Conservation (phyloP, 345 rosid species). For the Salix arbutifolia region DNA sequence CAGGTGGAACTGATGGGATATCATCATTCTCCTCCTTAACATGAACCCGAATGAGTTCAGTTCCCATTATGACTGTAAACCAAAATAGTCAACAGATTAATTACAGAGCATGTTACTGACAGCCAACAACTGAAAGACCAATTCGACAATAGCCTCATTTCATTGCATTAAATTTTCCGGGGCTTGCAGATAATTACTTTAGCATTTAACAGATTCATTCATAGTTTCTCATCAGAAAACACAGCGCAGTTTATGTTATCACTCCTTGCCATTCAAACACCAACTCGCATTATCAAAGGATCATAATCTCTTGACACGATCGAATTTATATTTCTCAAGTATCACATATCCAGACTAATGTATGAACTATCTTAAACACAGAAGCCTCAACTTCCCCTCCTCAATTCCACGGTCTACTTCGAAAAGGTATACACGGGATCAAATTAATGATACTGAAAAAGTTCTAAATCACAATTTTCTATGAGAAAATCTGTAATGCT, state of each 20-base stretch:
- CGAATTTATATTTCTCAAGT: background rate
- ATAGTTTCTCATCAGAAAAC: background rate
- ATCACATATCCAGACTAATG: background rate
- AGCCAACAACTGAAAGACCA: background rate
- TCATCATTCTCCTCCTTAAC: conserved; percentile 85
- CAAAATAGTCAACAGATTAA: background rate
- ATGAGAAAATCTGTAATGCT: background rate
- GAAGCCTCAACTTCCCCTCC: background rate
- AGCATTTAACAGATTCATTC: background rate
- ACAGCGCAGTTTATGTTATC: background rate
- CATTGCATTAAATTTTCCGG: background rate
- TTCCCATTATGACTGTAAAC: conserved; percentile 60
- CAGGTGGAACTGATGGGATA: conserved; percentile 85
- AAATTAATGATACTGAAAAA: background rate
- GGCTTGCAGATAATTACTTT: background rate
- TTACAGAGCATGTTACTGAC: background rate
- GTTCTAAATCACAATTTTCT: background rate
- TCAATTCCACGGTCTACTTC: background rate
- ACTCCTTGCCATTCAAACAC: background rate
- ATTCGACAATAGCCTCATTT: background rate
- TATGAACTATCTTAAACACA: background rate
- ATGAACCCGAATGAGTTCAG: conserved; percentile 77
- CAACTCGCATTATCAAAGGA: background rate
- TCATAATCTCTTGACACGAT: background rate
- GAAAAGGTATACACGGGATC: background rate